Conservation (phyloP, 768 basidiomycete species). For the Termitomyces sp. region DNA sequence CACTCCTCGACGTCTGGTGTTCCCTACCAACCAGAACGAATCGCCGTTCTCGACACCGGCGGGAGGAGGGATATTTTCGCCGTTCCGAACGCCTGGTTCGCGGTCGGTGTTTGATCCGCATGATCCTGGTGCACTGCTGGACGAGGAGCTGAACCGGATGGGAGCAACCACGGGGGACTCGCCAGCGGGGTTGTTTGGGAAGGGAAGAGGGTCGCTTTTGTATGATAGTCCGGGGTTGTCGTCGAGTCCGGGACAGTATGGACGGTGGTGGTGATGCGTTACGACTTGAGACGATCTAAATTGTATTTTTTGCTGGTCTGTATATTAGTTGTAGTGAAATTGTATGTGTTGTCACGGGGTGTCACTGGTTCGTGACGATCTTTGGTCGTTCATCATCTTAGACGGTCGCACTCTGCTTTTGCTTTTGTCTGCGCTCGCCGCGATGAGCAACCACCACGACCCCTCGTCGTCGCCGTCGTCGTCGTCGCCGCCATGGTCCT, state of each 20-base stretch:
- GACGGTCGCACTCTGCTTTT: background rate
- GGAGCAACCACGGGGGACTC: constrained; percentile 45
- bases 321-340: constrained; percentile 1
- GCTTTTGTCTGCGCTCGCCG: constrained; percentile 1
- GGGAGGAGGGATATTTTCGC: constrained; percentile 23
- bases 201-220: constrained; percentile 44
- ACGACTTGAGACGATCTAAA: background rate
- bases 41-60: constrained; percentile 36
- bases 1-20: constrained; percentile 33
- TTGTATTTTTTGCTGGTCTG: background rate
- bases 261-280: constrained; percentile 41
- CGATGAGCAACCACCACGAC: constrained; percentile 36
- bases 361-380: constrained; percentile 10
- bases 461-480: constrained; percentile 25
- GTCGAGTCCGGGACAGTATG: constrained; percentile 49
- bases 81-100: constrained; percentile 47
- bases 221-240: constrained; percentile 70
- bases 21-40: constrained; percentile 29
- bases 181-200: constrained; percentile 64
- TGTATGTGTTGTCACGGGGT: constrained; percentile 5
- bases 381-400: constrained; percentile 9
- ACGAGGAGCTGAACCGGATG: constrained; percentile 65
- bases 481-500: constrained; percentile 29
- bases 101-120: constrained; percentile 62
- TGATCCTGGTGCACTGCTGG: constrained; percentile 60